Evolutionary conservation across 192 early-diverging fungal species (phyloP).

Genomic region (Mortierella alpina): DNA sequence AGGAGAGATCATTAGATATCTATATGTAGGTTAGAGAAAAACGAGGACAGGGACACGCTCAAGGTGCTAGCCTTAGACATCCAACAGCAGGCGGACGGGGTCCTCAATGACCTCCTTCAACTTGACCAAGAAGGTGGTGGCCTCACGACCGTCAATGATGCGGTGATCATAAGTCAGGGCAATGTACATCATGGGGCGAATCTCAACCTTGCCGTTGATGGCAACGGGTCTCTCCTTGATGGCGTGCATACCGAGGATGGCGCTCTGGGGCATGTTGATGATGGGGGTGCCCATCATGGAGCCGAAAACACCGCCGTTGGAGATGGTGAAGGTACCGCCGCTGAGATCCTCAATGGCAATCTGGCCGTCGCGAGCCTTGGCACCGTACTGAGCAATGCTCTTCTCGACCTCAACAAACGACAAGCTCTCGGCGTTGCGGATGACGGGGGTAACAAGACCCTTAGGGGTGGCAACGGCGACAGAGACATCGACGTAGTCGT

Average conservation of each 20-base stretch:
- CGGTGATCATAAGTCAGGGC: constrained; percentile 99
- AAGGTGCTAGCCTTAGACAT: constrained; percentile 69
- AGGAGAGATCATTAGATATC: constrained; percentile 10
- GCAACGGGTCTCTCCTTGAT: constrained; percentile 97
- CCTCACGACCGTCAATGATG: constrained; percentile 98
- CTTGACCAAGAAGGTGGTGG: constrained; percentile 97
- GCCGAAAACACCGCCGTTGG: constrained; percentile 98
- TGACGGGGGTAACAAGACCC: constrained; percentile 96
- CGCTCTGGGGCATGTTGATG: constrained; percentile 97
- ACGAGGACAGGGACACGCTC: neutral
- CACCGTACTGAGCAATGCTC: constrained; percentile 87
- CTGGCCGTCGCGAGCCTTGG: constrained; percentile 92
- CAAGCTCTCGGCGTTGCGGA: constrained; percentile 91
- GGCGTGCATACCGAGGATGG: constrained; percentile 98
- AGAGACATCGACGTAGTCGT: constrained; percentile 94
- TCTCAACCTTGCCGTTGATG: constrained; percentile 92
- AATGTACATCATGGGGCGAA: constrained; percentile 97
- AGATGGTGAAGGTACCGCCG: constrained; percentile 99
- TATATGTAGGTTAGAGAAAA: constrained; percentile 27
- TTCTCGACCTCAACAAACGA: constrained; percentile 92
- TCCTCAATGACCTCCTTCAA: constrained; percentile 98
- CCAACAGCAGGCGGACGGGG: constrained; percentile 89
- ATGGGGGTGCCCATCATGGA: constrained; percentile 98
- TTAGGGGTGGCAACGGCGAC: constrained; percentile 99
- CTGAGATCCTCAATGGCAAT: constrained; percentile 98